A percentile compares a stretch with the other conserved stretches of the same genome.
These are phyloP conservation scores for Macrolepiota dolichaula DNA, from an alignment of 768 basidiomycete genomes.

Conservation along the genomic window DNA sequence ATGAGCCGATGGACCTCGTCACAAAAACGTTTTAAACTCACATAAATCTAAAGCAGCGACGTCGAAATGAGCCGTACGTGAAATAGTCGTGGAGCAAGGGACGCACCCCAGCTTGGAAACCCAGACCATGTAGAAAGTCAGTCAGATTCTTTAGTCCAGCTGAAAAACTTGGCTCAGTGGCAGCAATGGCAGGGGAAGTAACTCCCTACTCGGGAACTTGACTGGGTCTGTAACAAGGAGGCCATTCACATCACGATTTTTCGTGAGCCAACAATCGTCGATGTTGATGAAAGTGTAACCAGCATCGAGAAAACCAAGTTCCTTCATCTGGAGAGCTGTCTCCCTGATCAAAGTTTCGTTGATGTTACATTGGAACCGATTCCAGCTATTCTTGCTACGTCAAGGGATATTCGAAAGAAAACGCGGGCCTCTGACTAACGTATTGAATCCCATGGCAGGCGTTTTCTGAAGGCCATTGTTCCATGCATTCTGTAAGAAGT, in stretches of 20 bases:
- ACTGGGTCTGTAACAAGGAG: conserved; percentile 17
- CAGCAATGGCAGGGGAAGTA: too few relatives aligned
- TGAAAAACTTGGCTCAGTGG: background rate
- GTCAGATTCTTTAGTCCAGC: conserved; percentile 21
- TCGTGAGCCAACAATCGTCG: conserved; percentile 25
- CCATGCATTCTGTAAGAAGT: conserved; percentile 15
- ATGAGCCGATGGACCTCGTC: too few relatives aligned
- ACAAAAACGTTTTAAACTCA: background rate
- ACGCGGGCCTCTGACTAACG: conserved; percentile 9
- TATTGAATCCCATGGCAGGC: conserved; percentile 25
- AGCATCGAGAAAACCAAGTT: conserved; percentile 20
- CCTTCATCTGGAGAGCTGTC: conserved; percentile 20
- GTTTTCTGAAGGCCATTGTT: conserved; percentile 19
- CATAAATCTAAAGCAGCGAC: conserved; percentile 15
- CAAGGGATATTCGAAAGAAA: background rate
- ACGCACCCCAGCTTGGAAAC: conserved; percentile 24
- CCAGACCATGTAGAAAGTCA: conserved; percentile 20
- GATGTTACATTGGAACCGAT: conserved; percentile 22
- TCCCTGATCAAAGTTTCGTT: conserved; percentile 21
- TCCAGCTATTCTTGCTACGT: conserved; percentile 15
- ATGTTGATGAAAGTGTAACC: conserved; percentile 24
- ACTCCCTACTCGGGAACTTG: conserved; percentile 21
- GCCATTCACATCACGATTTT: conserved; percentile 17
- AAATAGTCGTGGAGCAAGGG: background rate
- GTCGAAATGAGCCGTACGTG: background rate